Evolutionary conservation across 495 filamentous ascomycete species (phyloP).

Genomic region (Penicillium crystallinum): DNA sequence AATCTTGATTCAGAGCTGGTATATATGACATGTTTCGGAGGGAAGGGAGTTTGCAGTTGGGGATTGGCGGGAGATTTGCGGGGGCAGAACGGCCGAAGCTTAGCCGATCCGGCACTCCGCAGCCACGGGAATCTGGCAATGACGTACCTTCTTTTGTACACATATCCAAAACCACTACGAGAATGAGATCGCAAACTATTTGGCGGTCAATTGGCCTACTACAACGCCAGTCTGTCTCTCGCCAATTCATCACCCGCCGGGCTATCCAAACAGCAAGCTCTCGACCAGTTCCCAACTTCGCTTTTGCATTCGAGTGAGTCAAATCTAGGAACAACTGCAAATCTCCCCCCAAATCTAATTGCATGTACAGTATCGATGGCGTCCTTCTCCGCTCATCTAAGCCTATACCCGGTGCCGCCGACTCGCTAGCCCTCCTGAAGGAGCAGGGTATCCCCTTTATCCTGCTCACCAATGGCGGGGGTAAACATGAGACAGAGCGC

Average conservation of each 20-base stretch:
- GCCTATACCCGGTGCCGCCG: conserved; percentile 74
- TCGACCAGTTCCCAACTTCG: conserved; percentile 53
- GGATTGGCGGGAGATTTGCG: background rate
- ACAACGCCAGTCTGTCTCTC: conserved; percentile 17
- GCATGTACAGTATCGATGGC: conserved; percentile 72
- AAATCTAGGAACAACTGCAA: conserved; percentile 14
- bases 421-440: conserved; percentile 68
- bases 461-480: conserved; percentile 85
- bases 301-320: conserved; percentile 81
- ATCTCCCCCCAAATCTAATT: background rate
- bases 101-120: background rate
- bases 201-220: conserved; percentile 30
- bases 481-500: conserved; percentile 67
- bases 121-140: background rate
- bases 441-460: conserved; percentile 71
- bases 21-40: too few relatives aligned
- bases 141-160: conserved; percentile 3
- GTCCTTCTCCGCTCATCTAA: conserved; percentile 82
- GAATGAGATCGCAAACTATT: conserved; percentile 22
- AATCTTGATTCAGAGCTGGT: too few relatives aligned
- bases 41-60: too few relatives aligned
- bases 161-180: background rate
- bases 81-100: background rate
- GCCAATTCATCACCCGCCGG: conserved; percentile 16
- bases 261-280: conserved; percentile 31